A percentile compares a stretch with the other conserved stretches of the same genome.
Conservation (phyloP, 306 rosid species). For the Pterocarpus macrocarpus region DNA sequence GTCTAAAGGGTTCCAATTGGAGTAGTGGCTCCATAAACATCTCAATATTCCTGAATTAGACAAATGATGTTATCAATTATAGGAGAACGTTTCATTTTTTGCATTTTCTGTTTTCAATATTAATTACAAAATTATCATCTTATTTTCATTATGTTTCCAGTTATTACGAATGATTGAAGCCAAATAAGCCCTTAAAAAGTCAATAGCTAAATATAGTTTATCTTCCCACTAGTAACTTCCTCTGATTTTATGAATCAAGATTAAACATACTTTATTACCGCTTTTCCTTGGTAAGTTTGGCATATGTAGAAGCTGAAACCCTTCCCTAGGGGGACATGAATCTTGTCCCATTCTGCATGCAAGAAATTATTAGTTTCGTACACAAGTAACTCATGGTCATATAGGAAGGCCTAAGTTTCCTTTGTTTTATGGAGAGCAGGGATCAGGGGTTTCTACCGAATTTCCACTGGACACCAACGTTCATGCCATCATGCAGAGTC, state of each 20-base stretch:
- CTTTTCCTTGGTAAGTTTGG: conserved; percentile 70
- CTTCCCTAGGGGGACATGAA: conserved; percentile 57
- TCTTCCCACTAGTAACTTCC: background rate
- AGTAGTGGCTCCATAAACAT: conserved; percentile 69
- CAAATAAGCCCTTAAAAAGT: no score
- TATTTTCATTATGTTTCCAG: no score
- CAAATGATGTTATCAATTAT: background rate
- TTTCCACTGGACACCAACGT: conserved; percentile 73
- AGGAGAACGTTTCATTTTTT: background rate
- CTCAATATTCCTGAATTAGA: conserved; percentile 64
- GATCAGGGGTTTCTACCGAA: conserved; percentile 56
- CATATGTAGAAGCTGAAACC: conserved; percentile 66
- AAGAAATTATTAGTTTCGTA: background rate
- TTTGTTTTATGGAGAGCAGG: background rate
- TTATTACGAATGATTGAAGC: no score
- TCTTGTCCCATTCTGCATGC: conserved; percentile 62
- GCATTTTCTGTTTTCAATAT: background rate
- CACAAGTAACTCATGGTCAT: background rate
- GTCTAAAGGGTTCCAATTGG: conserved; percentile 56
- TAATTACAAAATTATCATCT: no score
- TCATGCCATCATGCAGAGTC: conserved; percentile 66
- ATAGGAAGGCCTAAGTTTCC: background rate
- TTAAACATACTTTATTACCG: conserved; percentile 66
- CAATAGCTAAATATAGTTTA: no score
- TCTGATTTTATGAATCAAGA: conserved; percentile 2